A percentile compares a stretch with the other conserved stretches of the same genome.
Evolutionary conservation across 129 eudicot species (phyloP).

Genomic region (Rutidosis leptorrhynchoides): DNA sequence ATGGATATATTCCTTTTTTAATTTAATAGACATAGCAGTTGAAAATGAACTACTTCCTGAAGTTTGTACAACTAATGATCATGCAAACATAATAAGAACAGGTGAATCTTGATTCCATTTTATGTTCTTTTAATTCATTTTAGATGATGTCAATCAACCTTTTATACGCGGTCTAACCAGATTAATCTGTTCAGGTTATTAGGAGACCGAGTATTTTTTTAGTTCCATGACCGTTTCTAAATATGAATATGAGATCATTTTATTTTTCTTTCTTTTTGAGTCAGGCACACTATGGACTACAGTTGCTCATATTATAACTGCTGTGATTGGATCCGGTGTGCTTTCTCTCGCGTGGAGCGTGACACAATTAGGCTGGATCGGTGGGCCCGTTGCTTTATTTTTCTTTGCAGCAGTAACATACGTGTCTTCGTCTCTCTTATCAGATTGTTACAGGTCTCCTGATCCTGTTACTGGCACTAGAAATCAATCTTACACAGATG

Average conservation of each 20-base stretch:
- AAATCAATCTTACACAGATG: slow-evolving; percentile 57
- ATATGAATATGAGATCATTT: background rate
- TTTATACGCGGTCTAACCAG: no score
- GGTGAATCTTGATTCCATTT: slow-evolving; percentile 27
- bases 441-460: slow-evolving; percentile 74
- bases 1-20: slow-evolving; percentile 4
- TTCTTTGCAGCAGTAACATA: slow-evolving; percentile 59
- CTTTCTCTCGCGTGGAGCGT: slow-evolving; percentile 75
- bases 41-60: slow-evolving; percentile 22
- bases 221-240: no score
- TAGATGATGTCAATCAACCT: background rate
- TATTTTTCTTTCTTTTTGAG: background rate
- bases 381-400: slow-evolving; percentile 58
- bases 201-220: no score
- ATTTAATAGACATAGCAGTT: slow-evolving; percentile 25
- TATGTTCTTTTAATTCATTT: background rate
- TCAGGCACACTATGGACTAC: slow-evolving; percentile 68
- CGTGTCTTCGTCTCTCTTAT: slow-evolving; percentile 56
- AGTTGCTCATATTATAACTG: slow-evolving; percentile 73
- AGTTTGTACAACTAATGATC: slow-evolving; percentile 31
- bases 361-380: slow-evolving; percentile 79
- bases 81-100: slow-evolving; percentile 40
- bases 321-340: slow-evolving; percentile 79
- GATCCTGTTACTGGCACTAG: slow-evolving; percentile 62
- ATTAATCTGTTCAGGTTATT: no score